Evolutionary conservation across 371 early-diverging fungal species (phyloP), one percentile per base, ranked within the genome.

Genomic region (Umbelopsis sp.): DNA sequence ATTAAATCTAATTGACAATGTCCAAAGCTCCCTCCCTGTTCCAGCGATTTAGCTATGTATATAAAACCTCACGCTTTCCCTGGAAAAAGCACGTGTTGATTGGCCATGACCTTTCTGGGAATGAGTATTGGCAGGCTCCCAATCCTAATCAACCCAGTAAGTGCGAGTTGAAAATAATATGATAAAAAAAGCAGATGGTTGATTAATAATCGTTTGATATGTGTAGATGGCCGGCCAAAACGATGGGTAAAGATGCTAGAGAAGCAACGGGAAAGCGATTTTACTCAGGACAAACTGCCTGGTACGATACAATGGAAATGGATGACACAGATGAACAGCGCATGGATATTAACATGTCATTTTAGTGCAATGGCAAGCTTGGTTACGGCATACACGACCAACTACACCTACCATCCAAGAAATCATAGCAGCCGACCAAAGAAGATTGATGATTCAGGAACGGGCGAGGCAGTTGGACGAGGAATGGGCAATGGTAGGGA

Each of bases 61-160:
- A 83, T 52, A 83, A 83, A 65, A 63, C 72, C 5, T 73, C 68
- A 1, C 44, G 80, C 2, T 83, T 85, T 44, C 89, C 89, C 25
- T 87, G 88, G 80, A 80, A 82, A 41, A 81, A 83, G 20, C 83
- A 85, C 65, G 80, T 78, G 1, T 77, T 91, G 63, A 79, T 85
- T 10, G 92, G 92, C 8, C 76, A 72, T 63, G 92, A 91, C 74
- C 71, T 85, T 14, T 75, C 79, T 22, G 92, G 92, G 24, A 90
- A 91, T 69, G 86, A 89, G 76, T 91, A 89, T 72, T 91, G 87
- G 84, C 90, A 91, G 72, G 86, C 85, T 48, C 89, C 92, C 7
- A 85, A 86, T 70, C 88, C 50, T 65, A 76, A 57, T 35, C 57
- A 32, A 37, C 35, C 57, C 3, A 29, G 57, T 32, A 48, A 57